phyloP scores from a whole-genome alignment of 768 basidiomycete genomes.

The Cystofilobasidium capitatum region DNA sequence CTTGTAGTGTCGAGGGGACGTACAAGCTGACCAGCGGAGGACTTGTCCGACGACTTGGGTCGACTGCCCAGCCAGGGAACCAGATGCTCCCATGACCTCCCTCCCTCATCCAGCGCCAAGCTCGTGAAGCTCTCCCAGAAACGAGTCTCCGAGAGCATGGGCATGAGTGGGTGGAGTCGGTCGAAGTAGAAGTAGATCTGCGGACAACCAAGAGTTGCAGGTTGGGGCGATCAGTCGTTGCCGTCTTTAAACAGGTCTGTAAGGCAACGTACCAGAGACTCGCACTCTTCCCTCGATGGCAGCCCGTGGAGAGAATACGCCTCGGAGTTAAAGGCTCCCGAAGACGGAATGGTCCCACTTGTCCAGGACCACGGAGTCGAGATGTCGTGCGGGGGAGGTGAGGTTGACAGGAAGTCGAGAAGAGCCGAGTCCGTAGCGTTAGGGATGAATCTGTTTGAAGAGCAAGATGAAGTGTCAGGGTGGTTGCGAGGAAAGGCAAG shows the following conservation, averaged over 20 bases:
- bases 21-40: not conserved
- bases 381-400: not conserved
- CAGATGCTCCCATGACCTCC: not conserved
- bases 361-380: not conserved
- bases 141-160: not conserved
- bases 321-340: not conserved
- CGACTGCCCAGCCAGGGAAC: not conserved
- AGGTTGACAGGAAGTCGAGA: not conserved
- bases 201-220: too few relatives aligned
- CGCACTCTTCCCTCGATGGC: not conserved
- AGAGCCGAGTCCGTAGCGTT: not conserved
- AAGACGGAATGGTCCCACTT: not conserved
- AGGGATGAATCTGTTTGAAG: not conserved
- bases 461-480: not conserved
- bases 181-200: constrained; percentile 19
- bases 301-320: not conserved
- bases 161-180: constrained; percentile 12
- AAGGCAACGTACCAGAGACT: not conserved
- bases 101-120: not conserved
- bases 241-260: too few relatives aligned
- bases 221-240: too few relatives aligned
- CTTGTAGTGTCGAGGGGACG: not conserved
- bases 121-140: not conserved
- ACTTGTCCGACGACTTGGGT: not conserved
- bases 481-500: not conserved